Percentiles rank a stretch among this genome's conserved stretches.
Evolutionary conservation across 2,329 filamentous ascomycete genomes (phyloP).

Genomic region (Paraphaeosphaeria sporulosa): DNA sequence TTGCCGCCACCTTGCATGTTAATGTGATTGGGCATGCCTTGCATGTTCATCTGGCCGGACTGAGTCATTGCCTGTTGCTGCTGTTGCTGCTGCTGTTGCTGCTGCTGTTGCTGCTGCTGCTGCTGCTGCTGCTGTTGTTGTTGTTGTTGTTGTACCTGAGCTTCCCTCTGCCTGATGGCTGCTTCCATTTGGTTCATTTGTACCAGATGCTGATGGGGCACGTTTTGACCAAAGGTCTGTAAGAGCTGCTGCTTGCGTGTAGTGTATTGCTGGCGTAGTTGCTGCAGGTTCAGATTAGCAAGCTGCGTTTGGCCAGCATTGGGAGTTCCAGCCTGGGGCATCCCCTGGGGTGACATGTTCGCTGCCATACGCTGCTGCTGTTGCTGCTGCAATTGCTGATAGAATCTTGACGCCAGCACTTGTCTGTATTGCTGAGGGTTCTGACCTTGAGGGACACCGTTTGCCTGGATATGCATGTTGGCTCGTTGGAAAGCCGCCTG

Average conservation of each 20-base stretch:
- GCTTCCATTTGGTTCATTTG: conserved; percentile 41
- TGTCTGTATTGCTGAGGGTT: conserved; percentile 36
- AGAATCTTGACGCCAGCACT: conserved; percentile 35
- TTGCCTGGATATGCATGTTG: conserved; percentile 40
- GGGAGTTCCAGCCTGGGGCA: conserved; percentile 27
- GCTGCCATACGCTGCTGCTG: conserved; percentile 34
- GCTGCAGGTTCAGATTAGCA: conserved; percentile 37
- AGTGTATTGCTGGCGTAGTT: conserved; percentile 35
- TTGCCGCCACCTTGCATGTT: conserved; percentile 23
- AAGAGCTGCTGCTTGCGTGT: conserved; percentile 35
- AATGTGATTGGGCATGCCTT: conserved; percentile 28
- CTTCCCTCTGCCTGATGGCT: conserved; percentile 28
- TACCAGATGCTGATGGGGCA: conserved; percentile 35
- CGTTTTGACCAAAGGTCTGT: conserved; percentile 30
- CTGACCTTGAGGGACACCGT: conserved; percentile 42
- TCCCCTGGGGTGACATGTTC: conserved; percentile 34
- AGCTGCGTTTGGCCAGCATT: conserved; percentile 31
- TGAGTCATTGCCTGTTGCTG: conserved; percentile 25
- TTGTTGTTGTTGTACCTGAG: conserved; percentile 28
- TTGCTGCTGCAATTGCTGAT: conserved; percentile 37
- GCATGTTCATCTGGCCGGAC: conserved; percentile 28
- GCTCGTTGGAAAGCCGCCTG: conserved; percentile 44
- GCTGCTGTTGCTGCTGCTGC: conserved; percentile 26
- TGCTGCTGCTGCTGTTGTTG: conserved; percentile 18
- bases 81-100: conserved; percentile 18